Evolutionary conservation across 2,329 filamentous ascomycete species (phyloP).

Genomic region (Stagonosporopsis vannaccii): DNA sequence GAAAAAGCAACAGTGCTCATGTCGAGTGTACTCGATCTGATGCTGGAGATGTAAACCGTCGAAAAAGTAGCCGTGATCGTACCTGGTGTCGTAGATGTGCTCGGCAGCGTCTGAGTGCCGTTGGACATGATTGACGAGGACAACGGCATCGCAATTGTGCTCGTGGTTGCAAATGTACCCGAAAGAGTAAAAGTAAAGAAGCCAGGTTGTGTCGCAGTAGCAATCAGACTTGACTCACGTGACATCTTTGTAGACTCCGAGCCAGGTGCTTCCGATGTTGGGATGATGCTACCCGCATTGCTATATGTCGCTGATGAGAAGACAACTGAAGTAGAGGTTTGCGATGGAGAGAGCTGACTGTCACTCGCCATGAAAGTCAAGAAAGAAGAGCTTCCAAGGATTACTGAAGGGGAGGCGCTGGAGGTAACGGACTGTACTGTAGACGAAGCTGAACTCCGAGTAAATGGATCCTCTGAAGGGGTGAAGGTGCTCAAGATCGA

Average conservation of each 20-base stretch:
- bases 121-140: not conserved
- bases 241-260: not conserved
- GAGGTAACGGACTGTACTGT: not conserved
- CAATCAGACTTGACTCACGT: not conserved
- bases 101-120: not conserved
- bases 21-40: not conserved
- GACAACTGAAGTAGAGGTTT: not conserved
- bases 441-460: not conserved
- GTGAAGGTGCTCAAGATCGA: not conserved
- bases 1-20: slow-evolving; percentile 13
- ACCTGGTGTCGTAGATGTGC: not conserved
- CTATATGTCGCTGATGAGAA: not conserved
- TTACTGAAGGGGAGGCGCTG: not conserved
- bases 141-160: not conserved
- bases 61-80: slow-evolving; percentile 13
- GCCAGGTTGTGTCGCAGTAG: not conserved
- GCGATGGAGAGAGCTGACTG: not conserved
- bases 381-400: not conserved
- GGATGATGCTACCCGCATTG: not conserved
- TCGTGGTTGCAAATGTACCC: not conserved
- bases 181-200: not conserved
- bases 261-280: slow-evolving; percentile 1
- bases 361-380: not conserved
- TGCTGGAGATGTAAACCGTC: slow-evolving; percentile 7
- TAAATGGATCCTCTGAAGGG: not conserved